Percentiles rank a stretch among this genome's conserved stretches.
phyloP scores from a whole-genome alignment of 306 rosid species.

The Glycine soja region DNA sequence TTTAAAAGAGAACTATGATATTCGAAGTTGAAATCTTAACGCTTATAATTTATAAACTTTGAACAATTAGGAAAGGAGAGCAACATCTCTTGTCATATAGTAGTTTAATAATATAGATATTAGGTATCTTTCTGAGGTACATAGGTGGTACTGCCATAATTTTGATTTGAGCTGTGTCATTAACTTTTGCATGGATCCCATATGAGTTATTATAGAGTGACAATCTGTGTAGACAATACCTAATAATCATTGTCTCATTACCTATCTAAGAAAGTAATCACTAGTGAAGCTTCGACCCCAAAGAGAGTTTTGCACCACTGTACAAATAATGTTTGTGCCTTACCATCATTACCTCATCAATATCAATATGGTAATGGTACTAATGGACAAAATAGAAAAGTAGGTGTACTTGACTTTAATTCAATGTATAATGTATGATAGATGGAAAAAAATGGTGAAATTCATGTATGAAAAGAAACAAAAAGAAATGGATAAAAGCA shows the following conservation, averaged over 20 bases:
- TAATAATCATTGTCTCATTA: conserved; percentile 8
- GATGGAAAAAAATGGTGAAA: conserved; percentile 26
- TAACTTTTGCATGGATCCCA: conserved; percentile 20
- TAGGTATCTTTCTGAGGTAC: conserved; percentile 23
- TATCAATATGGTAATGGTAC: conserved; percentile 3
- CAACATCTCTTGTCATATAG: neutral
- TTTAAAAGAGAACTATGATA: neutral
- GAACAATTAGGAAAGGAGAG: conserved; percentile 3
- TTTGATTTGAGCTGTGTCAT: conserved; percentile 20
- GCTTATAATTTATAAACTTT: neutral
- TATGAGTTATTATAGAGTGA: neutral
- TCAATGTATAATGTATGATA: conserved; percentile 13
- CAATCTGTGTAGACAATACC: neutral
- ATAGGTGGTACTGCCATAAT: neutral
- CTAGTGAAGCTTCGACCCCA: conserved; percentile 8
- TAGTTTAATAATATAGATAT: neutral
- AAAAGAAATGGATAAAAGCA: conserved; percentile 36
- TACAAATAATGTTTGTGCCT: conserved; percentile 3
- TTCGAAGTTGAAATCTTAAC: neutral
- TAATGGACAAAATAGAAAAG: conserved; percentile 31
- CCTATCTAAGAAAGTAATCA: neutral
- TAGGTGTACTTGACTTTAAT: conserved; percentile 13
- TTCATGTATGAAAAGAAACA: conserved; percentile 44
- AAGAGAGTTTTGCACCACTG: neutral
- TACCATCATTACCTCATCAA: conserved; percentile 17